Conservation (phyloP, 495 filamentous ascomycete species). For the Podospora tetraspora region DNA sequence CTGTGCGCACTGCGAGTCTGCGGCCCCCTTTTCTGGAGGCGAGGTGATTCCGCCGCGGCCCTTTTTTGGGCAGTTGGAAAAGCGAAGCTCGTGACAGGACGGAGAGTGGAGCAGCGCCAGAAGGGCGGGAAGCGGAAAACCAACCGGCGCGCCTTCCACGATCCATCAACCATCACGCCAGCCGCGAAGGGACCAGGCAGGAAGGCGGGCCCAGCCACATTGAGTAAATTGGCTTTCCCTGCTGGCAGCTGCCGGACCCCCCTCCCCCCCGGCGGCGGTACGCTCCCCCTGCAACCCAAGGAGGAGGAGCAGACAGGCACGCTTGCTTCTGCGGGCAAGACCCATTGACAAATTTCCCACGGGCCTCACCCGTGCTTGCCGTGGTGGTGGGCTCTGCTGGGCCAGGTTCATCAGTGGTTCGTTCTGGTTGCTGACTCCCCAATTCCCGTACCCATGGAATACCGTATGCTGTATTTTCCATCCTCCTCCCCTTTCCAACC, state of each 20-base stretch:
- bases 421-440: not conserved
- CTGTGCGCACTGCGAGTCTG: not conserved
- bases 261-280: not conserved
- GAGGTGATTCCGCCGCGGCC: not conserved
- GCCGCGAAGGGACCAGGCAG: not conserved
- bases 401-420: not conserved
- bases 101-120: not conserved
- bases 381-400: not conserved
- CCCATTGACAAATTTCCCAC: slow-evolving; percentile 8
- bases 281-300: not conserved
- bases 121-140: not conserved
- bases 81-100: not conserved
- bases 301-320: not conserved
- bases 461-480: not conserved
- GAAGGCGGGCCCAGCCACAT: not conserved
- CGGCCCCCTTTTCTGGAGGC: not conserved
- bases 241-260: not conserved
- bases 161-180: not conserved
- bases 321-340: slow-evolving; percentile 4
- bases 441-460: too few relatives aligned
- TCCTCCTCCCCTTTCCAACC: not conserved
- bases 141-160: not conserved
- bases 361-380: slow-evolving; percentile 10
- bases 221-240: not conserved
- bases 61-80: not conserved